Evolutionary conservation across 163 green algal species (phyloP), one percentile per base, ranked within the genome.

Genomic region (Chlorella variabilis): DNA sequence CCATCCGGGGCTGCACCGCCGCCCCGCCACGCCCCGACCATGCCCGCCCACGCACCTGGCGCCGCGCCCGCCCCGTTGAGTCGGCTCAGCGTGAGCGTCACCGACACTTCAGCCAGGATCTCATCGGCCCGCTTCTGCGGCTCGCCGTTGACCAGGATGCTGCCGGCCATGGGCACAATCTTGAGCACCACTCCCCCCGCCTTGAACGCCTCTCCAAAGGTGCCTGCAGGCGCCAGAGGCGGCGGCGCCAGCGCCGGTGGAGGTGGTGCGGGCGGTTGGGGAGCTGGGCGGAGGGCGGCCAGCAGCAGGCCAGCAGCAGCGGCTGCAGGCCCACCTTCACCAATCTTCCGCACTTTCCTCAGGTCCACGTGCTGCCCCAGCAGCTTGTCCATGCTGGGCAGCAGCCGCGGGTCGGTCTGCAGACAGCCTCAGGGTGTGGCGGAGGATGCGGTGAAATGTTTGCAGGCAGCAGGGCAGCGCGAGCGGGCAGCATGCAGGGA

Each of bases 161-260:
- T 69, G 18, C 96, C 96, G 65, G 96, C 96, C 84, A 98, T 94
- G 23, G 96, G 96, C 70, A 99, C 92, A 56, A 99, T 91, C 86
- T 99, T 98, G 84, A 98, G 87, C 65, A 98, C 94, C 4, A 93
- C 54, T 27, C 79, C 62, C 33, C 56, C 63, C 5, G 78, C 86
- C 77, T 84, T 89, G 78, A 96, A 97, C 8, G 92, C 93, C 85
- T 97, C 94, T 7, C 94, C 95, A 86, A 95, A 98, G 11, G 95
- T 97, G 61, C 95, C 95, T 85, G 97, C 93, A 17, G 93, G 93
- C 74, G 36, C 38, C 91, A 74, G 71, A 23, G 21, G 13, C n/a
- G n/a, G n/a, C n/a, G n/a, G n/a, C n/a, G n/a, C n/a, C n/a, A n/a
- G n/a, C n/a, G n/a, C n/a, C n/a, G n/a, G n/a, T n/a, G n/a, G 23